phyloP scores from a whole-genome alignment of 176 grass and related monocot genomes.

The Triticum urartu region DNA sequence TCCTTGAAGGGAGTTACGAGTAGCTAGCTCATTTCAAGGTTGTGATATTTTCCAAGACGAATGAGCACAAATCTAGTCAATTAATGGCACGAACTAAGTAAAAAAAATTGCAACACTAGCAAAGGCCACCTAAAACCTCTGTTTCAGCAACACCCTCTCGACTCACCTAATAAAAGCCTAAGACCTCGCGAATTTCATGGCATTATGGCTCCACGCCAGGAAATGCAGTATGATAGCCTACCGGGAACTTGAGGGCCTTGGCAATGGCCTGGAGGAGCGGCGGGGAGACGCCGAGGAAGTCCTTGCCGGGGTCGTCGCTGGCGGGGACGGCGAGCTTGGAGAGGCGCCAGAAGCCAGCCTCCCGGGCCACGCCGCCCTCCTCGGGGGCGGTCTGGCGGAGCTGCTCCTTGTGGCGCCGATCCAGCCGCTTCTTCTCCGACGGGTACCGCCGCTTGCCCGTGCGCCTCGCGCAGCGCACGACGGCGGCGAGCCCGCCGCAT shows the following conservation, averaged over 20 bases:
- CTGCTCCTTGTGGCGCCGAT: slow-evolving; percentile 44
- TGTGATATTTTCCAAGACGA: neutral
- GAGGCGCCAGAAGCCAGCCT: slow-evolving; percentile 75
- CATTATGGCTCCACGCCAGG: neutral
- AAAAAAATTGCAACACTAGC: neutral
- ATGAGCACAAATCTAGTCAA: neutral
- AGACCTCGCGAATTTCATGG: neutral
- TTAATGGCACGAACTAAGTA: neutral
- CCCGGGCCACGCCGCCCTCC: slow-evolving; percentile 41
- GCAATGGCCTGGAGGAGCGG: slow-evolving; percentile 90
- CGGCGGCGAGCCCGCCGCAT: neutral
- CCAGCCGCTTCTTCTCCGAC: slow-evolving; percentile 89
- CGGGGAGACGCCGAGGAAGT: slow-evolving; percentile 63
- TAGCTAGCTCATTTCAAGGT: neutral
- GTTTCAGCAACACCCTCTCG: neutral
- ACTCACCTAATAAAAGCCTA: neutral
- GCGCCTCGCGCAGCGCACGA: slow-evolving; percentile 70
- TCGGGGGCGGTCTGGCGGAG: slow-evolving; percentile 38
- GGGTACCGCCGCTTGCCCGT: slow-evolving; percentile 89
- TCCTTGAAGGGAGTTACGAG: neutral
- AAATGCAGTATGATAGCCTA: neutral
- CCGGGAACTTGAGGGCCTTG: slow-evolving; percentile 87
- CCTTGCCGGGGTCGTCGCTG: slow-evolving; percentile 85
- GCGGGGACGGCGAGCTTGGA: slow-evolving; percentile 80
- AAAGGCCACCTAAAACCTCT: neutral